phyloP scores from a whole-genome alignment of 1,284 basidiomycete genomes.

The Tetrapyrgos nigripes region DNA sequence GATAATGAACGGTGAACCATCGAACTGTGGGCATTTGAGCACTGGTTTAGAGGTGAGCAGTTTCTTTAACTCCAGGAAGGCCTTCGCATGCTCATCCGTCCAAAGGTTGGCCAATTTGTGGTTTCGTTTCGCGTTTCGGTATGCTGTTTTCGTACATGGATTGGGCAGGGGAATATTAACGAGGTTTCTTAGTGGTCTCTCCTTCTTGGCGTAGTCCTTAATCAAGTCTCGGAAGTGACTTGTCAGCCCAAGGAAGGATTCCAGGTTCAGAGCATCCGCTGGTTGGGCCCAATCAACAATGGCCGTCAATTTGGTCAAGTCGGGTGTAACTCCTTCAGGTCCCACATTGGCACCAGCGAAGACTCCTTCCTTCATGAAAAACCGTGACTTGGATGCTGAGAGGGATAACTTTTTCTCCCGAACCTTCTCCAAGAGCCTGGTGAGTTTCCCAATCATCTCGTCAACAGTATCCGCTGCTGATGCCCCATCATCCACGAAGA shows the following conservation, averaged over 20 bases:
- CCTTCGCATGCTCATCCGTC: conserved; percentile 32
- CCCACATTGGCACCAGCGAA: too few relatives aligned
- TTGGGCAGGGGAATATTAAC: conserved; percentile 21
- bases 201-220: too few relatives aligned
- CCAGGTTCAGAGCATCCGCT: conserved; percentile 29
- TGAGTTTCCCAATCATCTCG: too few relatives aligned
- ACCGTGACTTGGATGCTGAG: conserved; percentile 33
- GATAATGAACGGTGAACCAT: conserved; percentile 18
- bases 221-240: too few relatives aligned
- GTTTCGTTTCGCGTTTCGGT: conserved; percentile 24
- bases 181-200: conserved; percentile 38
- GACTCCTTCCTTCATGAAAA: conserved; percentile 37
- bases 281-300: conserved; percentile 40
- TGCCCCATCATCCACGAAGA: conserved; percentile 41
- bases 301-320: too few relatives aligned
- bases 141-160: conserved; percentile 25
- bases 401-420: conserved; percentile 33
- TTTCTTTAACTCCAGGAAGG: conserved; percentile 8
- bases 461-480: conserved; percentile 27
- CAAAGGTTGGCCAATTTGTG: conserved; percentile 34
- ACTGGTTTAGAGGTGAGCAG: not conserved
- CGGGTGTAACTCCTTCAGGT: too few relatives aligned
- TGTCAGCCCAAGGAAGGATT: conserved; percentile 20
- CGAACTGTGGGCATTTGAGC: conserved; percentile 9
- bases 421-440: conserved; percentile 24